These are phyloP conservation scores for Microdochium paspali DNA, from an alignment of 2,329 filamentous ascomycete genomes.

Conservation along the genomic window DNA sequence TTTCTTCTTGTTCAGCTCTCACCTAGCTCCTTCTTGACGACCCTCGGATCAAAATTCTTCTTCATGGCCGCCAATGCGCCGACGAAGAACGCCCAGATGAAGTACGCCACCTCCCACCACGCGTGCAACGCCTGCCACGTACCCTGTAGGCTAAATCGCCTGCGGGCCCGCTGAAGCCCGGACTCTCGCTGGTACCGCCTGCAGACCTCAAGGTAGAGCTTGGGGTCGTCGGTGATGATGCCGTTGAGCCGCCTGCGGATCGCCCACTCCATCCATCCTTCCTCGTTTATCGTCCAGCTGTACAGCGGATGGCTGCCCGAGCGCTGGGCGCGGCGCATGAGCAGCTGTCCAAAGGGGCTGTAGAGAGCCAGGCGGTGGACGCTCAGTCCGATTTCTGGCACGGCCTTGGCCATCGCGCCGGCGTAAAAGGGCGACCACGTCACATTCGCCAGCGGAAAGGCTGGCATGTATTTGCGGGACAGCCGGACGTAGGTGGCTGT, in stretches of 20 bases:
- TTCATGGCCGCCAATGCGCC: neutral
- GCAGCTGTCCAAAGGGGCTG: conserved; percentile 55
- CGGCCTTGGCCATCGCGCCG: conserved; percentile 52
- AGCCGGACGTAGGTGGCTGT: conserved; percentile 58
- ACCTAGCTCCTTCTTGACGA: neutral
- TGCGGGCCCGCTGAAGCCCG: neutral
- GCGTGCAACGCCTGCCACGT: neutral
- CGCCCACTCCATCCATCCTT: conserved; percentile 72
- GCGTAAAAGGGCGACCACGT: conserved; percentile 60
- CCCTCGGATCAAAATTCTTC: neutral
- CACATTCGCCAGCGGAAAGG: conserved; percentile 58
- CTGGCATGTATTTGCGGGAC: conserved; percentile 51
- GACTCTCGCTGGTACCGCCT: conserved; percentile 12
- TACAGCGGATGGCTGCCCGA: conserved; percentile 48
- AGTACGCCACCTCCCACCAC: neutral
- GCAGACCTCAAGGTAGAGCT: conserved; percentile 54
- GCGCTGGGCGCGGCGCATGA: conserved; percentile 51
- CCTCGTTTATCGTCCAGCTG: conserved; percentile 82
- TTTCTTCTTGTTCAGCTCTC: no score
- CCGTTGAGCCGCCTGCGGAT: conserved; percentile 62
- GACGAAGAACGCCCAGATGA: neutral
- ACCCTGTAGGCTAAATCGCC: neutral
- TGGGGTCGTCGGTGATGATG: conserved; percentile 78
- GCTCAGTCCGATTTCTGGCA: conserved; percentile 68
- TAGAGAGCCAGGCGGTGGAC: conserved; percentile 61